Conservation (phyloP, 1,139 yeast species). For the Scheffersomyces titani region DNA sequence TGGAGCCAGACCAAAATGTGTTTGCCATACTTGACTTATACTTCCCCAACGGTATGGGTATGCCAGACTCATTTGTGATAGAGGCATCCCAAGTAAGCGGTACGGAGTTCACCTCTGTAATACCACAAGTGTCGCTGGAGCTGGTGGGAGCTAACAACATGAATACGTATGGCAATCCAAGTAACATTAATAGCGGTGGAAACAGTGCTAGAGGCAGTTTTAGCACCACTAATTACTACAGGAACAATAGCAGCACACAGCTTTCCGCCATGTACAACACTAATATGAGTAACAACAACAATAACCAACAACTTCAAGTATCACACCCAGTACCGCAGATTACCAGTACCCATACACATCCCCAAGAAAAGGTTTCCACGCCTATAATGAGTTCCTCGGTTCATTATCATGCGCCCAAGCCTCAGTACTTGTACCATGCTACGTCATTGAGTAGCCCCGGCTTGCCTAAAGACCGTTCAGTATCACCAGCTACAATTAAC, state of each 20-base stretch:
- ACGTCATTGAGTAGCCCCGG: constrained; percentile 6
- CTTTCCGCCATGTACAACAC: constrained; percentile 1
- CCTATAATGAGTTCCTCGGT: not conserved
- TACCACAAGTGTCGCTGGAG: not conserved
- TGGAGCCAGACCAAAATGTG: constrained; percentile 68
- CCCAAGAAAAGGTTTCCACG: not conserved
- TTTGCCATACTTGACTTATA: constrained; percentile 59
- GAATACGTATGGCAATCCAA: not conserved
- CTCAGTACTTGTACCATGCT: constrained; percentile 19
- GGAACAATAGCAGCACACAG: constrained; percentile 4
- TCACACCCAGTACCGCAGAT: not conserved
- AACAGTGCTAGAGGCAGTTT: constrained; percentile 5
- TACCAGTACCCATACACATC: not conserved
- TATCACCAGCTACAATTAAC: constrained; percentile 20
- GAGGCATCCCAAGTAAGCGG: constrained; percentile 34
- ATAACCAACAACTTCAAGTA: constrained; percentile 11
- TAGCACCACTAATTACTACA: constrained; percentile 2
- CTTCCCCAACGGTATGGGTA: constrained; percentile 69
- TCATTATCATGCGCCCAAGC: constrained; percentile 26
- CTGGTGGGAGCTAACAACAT: not conserved
- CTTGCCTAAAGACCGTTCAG: constrained; percentile 29
- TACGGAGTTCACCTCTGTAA: constrained; percentile 5
- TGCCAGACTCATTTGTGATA: constrained; percentile 66
- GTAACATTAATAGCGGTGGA: constrained; percentile 1
- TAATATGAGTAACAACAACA: not conserved